phyloP scores from a whole-genome alignment of 768 basidiomycete species.

The Mycena sanguinolenta region DNA sequence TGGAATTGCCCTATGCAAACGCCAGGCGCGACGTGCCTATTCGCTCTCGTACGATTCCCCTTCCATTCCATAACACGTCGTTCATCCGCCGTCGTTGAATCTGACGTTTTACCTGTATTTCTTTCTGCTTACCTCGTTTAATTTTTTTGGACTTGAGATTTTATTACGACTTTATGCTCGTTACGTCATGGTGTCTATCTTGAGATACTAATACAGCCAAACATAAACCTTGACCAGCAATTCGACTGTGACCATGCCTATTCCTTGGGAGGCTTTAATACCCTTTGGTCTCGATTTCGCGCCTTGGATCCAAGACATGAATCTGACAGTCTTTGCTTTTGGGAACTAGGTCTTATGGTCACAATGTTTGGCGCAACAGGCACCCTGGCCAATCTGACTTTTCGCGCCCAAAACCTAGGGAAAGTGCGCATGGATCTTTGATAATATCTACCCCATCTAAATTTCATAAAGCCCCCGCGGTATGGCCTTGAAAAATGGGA shows the following conservation, averaged over 20 bases:
- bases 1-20: conserved; percentile 1
- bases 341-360: conserved; percentile 77
- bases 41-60: conserved; percentile 16
- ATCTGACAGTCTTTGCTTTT: conserved; percentile 29
- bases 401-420: conserved; percentile 87
- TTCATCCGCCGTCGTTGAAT: neutral
- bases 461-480: conserved; percentile 75
- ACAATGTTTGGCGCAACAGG: conserved; percentile 93
- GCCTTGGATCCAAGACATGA: conserved; percentile 10
- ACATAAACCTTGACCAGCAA: neutral
- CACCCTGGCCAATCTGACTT: conserved; percentile 84
- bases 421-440: conserved; percentile 67
- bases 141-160: neutral
- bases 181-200: neutral
- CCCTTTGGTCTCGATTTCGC: conserved; percentile 78
- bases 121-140: neutral
- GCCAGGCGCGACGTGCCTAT: neutral
- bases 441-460: neutral
- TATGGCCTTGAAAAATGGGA: conserved; percentile 94
- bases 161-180: neutral
- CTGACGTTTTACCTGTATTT: neutral
- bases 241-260: conserved; percentile 76
- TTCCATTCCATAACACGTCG: conserved; percentile 8
- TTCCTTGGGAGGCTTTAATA: conserved; percentile 97
- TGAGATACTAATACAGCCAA: conserved; percentile 13